These are phyloP conservation scores for Tulasnella calospora DNA, from an alignment of 768 basidiomycete genomes.

Conservation along the genomic window DNA sequence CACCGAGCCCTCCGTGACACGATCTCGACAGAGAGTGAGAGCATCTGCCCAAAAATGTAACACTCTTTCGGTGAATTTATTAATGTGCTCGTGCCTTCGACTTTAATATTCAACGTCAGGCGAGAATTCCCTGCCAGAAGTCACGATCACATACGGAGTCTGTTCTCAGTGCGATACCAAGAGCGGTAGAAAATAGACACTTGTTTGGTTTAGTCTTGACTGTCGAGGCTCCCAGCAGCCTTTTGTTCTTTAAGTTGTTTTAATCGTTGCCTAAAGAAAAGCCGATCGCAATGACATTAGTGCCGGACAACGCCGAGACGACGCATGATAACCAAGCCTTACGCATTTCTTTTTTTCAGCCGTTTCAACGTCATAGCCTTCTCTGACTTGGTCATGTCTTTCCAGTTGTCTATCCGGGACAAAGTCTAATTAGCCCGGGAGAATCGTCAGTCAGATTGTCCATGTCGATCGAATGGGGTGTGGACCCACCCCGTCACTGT, in stretches of 20 bases:
- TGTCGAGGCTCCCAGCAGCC: background rate
- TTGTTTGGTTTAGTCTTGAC: background rate
- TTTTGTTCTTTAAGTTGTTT: background rate
- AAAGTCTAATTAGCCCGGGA: background rate
- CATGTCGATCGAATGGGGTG: too few species aligned
- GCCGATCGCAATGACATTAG: background rate
- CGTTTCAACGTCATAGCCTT: background rate
- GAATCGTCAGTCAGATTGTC: background rate
- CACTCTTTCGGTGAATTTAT: too few species aligned
- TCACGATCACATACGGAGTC: background rate
- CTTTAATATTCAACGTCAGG: background rate
- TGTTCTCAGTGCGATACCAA: background rate
- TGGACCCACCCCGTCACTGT: background rate
- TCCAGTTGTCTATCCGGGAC: background rate
- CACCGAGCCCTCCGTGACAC: too few species aligned
- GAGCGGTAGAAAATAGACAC: background rate
- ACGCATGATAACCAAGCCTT: background rate
- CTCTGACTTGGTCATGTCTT: background rate
- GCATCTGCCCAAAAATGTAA: too few species aligned
- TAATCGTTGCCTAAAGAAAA: background rate
- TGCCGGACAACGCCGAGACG: too few species aligned
- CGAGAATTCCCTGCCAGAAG: background rate
- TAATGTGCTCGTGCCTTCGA: too few species aligned
- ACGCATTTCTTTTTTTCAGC: background rate
- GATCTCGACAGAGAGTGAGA: too few species aligned